A percentile compares a stretch with the other conserved stretches of the same genome.
Evolutionary conservation across 495 filamentous ascomycete genomes (phyloP).

Genomic region (Pyronema omphalodes): DNA sequence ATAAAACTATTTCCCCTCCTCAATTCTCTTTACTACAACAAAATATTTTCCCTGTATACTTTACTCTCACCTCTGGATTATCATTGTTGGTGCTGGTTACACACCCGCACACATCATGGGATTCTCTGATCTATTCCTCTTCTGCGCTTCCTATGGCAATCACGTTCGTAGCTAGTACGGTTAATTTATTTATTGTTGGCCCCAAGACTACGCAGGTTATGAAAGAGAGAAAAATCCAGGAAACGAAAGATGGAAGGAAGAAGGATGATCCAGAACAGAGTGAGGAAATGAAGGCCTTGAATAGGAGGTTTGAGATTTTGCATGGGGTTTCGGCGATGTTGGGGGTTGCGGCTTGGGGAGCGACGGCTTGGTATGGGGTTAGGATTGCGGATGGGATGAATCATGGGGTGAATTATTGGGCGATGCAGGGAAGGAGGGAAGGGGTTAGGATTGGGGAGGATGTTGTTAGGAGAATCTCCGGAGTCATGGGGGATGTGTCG

Average conservation of each 20-base stretch:
- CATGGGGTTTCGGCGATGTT: constrained; percentile 62
- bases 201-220: constrained; percentile 56
- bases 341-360: constrained; percentile 49
- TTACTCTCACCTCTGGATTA: constrained; percentile 56
- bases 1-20: constrained; percentile 51
- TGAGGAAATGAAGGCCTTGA: constrained; percentile 62
- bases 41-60: constrained; percentile 70
- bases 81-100: constrained; percentile 63
- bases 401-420: no score
- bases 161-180: constrained; percentile 42
- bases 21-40: constrained; percentile 63
- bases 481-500: no score
- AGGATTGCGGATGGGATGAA: constrained; percentile 13
- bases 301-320: constrained; percentile 56
- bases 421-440: no score
- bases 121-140: not conserved
- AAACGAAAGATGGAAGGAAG: constrained; percentile 67
- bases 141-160: constrained; percentile 33
- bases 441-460: no score
- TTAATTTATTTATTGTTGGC: constrained; percentile 49
- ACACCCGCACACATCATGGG: constrained; percentile 2
- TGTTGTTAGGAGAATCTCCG: no score
- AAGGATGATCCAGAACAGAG: constrained; percentile 60
- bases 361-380: constrained; percentile 54
- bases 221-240: constrained; percentile 45